phyloP scores from a whole-genome alignment of 2,329 filamentous ascomycete genomes.

The Mycosphaerelloides madeirae region DNA sequence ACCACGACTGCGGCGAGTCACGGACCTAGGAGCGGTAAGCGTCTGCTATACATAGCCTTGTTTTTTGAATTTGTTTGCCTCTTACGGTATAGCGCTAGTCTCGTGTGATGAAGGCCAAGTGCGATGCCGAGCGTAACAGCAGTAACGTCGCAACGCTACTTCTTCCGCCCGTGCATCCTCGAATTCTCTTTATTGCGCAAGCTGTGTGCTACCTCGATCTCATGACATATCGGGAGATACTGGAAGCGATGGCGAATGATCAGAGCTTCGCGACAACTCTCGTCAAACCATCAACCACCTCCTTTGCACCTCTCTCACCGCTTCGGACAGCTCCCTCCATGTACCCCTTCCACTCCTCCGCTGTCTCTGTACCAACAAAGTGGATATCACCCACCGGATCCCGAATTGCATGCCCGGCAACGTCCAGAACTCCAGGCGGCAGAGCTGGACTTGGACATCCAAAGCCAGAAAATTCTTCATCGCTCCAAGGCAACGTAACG shows the following conservation, averaged over 20 bases:
- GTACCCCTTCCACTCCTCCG: constrained; percentile 50
- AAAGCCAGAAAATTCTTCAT: constrained; percentile 23
- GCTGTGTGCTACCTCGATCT: too few species aligned
- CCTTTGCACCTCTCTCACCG: constrained; percentile 45
- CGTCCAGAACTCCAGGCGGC: constrained; percentile 15
- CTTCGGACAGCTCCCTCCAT: constrained; percentile 53
- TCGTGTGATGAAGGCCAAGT: too few species aligned
- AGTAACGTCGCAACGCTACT: too few species aligned
- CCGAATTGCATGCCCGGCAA: constrained; percentile 13
- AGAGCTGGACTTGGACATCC: constrained; percentile 21
- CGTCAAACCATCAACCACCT: constrained; percentile 34
- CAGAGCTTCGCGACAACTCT: constrained; percentile 9
- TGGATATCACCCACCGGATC: constrained; percentile 38
- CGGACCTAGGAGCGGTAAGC: too few species aligned
- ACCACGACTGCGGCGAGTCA: too few species aligned
- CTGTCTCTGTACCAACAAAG: constrained; percentile 52
- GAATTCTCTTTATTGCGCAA: too few species aligned
- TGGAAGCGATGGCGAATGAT: background rate
- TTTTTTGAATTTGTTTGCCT: too few species aligned
- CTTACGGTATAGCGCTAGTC: too few species aligned
- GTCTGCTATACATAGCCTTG: too few species aligned
- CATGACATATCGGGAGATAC: too few species aligned
- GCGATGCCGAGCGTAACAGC: too few species aligned
- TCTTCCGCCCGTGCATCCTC: too few species aligned
- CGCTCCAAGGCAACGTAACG: constrained; percentile 28